A percentile compares a stretch with the other conserved stretches of the same genome.
Conservation (phyloP, 148 eudicot genomes). For the Hydrangea macrophylla region DNA sequence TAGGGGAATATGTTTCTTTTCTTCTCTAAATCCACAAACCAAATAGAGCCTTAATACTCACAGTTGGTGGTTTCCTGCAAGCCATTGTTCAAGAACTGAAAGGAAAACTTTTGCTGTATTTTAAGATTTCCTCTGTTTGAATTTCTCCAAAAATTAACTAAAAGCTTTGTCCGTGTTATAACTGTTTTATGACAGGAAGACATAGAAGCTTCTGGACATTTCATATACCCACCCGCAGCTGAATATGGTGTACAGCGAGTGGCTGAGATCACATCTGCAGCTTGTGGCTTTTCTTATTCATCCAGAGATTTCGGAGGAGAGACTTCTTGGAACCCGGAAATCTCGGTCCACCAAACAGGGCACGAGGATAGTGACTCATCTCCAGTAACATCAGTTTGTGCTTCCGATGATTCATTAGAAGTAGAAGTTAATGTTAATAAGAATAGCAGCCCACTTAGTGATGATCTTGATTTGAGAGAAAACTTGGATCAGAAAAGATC, state of each 20-base stretch:
- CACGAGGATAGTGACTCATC: conserved; percentile 29
- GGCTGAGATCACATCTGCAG: conserved; percentile 27
- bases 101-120: no score
- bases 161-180: neutral
- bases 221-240: conserved; percentile 24
- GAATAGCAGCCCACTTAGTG: conserved; percentile 2
- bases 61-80: no score
- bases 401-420: conserved; percentile 41
- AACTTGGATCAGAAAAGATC: conserved; percentile 20
- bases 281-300: conserved; percentile 26
- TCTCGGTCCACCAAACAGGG: conserved; percentile 20
- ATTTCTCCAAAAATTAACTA: neutral
- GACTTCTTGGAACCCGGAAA: conserved; percentile 24
- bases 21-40: no score
- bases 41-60: no score
- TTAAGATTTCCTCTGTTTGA: no score
- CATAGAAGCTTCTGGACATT: conserved; percentile 33
- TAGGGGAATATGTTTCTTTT: no score
- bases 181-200: conserved; percentile 43
- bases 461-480: conserved; percentile 16
- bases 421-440: conserved; percentile 21
- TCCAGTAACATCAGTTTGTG: conserved; percentile 26
- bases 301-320: conserved; percentile 34
- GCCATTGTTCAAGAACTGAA: no score
- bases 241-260: conserved; percentile 27